These are phyloP conservation scores for Trichoderma sp. DNA, from an alignment of 2,329 filamentous ascomycete species.

Conservation along the genomic window DNA sequence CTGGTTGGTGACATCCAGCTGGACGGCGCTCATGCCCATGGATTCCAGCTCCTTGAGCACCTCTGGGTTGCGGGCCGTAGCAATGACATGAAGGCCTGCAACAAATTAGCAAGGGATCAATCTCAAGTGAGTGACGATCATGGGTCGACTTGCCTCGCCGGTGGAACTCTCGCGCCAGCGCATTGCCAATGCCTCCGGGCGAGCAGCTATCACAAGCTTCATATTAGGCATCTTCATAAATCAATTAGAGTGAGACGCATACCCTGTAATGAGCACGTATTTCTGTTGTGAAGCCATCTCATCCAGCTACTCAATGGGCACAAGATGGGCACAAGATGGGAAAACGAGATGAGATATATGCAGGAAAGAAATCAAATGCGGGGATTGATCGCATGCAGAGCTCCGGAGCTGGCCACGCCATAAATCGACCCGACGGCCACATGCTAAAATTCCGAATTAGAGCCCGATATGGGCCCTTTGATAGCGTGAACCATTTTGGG, in stretches of 20 bases:
- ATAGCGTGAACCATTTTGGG: background rate
- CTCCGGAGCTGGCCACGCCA: background rate
- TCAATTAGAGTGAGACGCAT: conserved; percentile 24
- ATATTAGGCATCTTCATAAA: background rate
- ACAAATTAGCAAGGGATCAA: background rate
- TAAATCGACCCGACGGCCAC: background rate
- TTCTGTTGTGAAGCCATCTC: conserved; percentile 39
- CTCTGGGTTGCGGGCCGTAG: conserved; percentile 54
- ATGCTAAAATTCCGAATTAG: background rate
- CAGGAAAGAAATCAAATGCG: conserved; percentile 2
- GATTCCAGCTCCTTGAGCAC: conserved; percentile 50
- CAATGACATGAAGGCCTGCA: conserved; percentile 52
- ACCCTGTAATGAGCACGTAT: conserved; percentile 55
- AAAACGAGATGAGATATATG: background rate
- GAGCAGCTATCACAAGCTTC: conserved; percentile 49
- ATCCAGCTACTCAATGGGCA: background rate
- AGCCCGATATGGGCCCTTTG: background rate
- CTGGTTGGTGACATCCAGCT: conserved; percentile 56
- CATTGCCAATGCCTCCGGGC: conserved; percentile 60
- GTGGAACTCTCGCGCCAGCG: conserved; percentile 56
- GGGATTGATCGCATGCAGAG: background rate
- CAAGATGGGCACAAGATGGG: background rate
- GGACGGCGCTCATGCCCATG: conserved; percentile 51
- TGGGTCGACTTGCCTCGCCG: conserved; percentile 45
- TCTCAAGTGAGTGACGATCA: background rate